Conservation (phyloP, 2,329 filamentous ascomycete genomes). For the Ophiostoma novo-ulmi region DNA sequence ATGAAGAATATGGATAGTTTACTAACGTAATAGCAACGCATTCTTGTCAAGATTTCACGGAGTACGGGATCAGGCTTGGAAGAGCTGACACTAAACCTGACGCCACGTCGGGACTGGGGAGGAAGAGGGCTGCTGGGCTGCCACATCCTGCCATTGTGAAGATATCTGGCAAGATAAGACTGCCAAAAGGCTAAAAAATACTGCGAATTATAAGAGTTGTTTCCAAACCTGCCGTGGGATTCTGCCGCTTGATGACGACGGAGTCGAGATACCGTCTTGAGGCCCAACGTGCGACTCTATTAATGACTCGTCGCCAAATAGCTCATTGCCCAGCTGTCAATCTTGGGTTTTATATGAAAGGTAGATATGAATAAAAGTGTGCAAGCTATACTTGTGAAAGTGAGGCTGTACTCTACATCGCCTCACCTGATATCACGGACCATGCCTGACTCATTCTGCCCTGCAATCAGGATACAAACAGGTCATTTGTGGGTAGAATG, state of each 20-base stretch:
- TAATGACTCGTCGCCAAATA: too few species aligned
- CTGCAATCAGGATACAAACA: background rate
- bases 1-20: background rate
- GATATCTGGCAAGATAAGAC: background rate
- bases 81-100: conserved; percentile 66
- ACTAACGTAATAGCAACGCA: conserved; percentile 49
- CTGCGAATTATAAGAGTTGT: background rate
- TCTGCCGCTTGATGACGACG: conserved; percentile 2
- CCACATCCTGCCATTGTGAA: conserved; percentile 74
- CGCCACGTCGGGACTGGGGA: conserved; percentile 77
- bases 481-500: background rate
- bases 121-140: conserved; percentile 86
- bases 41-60: conserved; percentile 63
- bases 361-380: background rate
- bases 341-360: background rate
- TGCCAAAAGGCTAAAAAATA: background rate
- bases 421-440: background rate
- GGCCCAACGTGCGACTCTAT: conserved; percentile 11
- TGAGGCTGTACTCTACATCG: background rate
- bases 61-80: conserved; percentile 41
- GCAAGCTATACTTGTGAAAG: background rate
- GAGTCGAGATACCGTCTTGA: conserved; percentile 1
- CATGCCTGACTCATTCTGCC: background rate
- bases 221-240: background rate
- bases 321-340: background rate